Evolutionary conservation across 2,329 filamentous ascomycete species (phyloP).

Genomic region (Xylaria sp.): DNA sequence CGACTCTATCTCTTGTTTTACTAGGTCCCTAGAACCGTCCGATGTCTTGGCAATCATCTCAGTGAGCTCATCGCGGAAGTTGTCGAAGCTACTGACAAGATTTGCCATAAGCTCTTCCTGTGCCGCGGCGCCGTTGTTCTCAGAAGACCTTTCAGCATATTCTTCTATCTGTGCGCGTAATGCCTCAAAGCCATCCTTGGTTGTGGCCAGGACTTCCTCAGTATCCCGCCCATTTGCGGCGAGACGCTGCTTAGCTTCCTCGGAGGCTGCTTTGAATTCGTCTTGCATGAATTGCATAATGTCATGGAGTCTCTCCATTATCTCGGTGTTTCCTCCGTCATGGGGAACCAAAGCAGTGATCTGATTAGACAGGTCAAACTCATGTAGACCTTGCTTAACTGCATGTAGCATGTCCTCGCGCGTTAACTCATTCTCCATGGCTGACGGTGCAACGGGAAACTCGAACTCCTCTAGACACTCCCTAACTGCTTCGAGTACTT

Average conservation of each 20-base stretch:
- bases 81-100: conserved; percentile 73
- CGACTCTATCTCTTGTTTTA: conserved; percentile 85
- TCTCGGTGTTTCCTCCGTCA: conserved; percentile 58
- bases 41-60: conserved; percentile 65
- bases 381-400: conserved; percentile 68
- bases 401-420: conserved; percentile 73
- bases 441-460: conserved; percentile 71
- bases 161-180: conserved; percentile 82
- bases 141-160: conserved; percentile 79
- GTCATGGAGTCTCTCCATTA: conserved; percentile 70
- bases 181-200: conserved; percentile 82
- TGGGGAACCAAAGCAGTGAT: conserved; percentile 56
- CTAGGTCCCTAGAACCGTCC: conserved; percentile 70
- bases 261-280: conserved; percentile 69
- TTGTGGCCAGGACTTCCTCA: conserved; percentile 87
- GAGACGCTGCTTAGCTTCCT: conserved; percentile 80
- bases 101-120: conserved; percentile 83
- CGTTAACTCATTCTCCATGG: conserved; percentile 64
- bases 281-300: conserved; percentile 70
- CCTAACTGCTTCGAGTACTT: conserved; percentile 83
- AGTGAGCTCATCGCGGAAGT: conserved; percentile 74
- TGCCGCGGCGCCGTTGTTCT: conserved; percentile 62
- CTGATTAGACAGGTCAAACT: conserved; percentile 50
- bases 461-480: conserved; percentile 90
- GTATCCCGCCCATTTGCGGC: conserved; percentile 83